These are phyloP conservation scores for Brettanomyces nanus DNA, from an alignment of 805 yeast genomes.

Conservation along the genomic window DNA sequence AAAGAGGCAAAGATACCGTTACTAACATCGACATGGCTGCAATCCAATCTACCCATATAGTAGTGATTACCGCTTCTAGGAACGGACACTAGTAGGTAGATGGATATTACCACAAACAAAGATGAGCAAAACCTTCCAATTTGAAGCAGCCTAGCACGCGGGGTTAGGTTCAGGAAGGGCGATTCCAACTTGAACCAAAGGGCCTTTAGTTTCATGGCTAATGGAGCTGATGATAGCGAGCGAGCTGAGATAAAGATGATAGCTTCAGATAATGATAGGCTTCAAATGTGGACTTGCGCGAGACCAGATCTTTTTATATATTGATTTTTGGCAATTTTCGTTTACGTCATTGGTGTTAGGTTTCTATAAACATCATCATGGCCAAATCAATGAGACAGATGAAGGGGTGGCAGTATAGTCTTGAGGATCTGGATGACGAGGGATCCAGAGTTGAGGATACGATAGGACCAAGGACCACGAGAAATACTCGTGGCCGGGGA, in stretches of 20 bases:
- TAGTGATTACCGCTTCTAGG: conserved; percentile 2
- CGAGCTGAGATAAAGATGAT: background rate
- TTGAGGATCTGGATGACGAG: conserved; percentile 8
- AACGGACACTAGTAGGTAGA: conserved; percentile 2
- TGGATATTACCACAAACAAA: conserved; percentile 1
- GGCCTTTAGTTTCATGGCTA: background rate
- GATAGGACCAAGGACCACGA: conserved; percentile 6
- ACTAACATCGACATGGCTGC: conserved; percentile 45
- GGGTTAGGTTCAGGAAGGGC: conserved; percentile 21
- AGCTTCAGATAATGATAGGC: background rate
- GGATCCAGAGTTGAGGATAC: conserved; percentile 8
- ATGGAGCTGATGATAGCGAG: background rate
- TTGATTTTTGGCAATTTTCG: background rate
- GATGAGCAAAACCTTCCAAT: conserved; percentile 10
- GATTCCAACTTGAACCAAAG: background rate
- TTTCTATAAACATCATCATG: too few species aligned
- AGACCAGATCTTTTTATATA: background rate
- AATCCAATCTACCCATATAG: conserved; percentile 33
- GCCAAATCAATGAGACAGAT: conserved; percentile 19
- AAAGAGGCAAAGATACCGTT: conserved; percentile 42
- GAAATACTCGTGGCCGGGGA: conserved; percentile 17
- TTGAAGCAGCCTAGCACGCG: conserved; percentile 20
- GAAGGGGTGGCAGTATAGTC: conserved; percentile 30
- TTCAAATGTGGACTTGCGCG: too few species aligned
- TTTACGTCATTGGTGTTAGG: too few species aligned